These are phyloP conservation scores for Mycena venus DNA, from an alignment of 768 basidiomycete species.

Conservation along the genomic window DNA sequence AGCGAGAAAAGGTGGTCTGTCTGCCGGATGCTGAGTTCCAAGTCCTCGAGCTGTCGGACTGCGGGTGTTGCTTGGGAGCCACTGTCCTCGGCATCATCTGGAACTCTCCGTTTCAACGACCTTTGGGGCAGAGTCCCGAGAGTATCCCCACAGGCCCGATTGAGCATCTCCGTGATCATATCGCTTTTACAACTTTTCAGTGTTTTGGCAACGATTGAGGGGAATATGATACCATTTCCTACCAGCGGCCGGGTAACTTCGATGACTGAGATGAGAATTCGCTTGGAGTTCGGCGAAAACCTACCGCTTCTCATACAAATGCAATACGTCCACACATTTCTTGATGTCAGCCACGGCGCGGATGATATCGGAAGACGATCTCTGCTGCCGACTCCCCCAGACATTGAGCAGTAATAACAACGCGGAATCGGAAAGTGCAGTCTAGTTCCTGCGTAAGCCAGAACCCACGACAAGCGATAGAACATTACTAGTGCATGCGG, in stretches of 20 bases:
- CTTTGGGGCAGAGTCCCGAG: background rate
- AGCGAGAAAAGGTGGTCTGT: conserved; percentile 21
- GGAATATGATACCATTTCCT: conserved; percentile 9
- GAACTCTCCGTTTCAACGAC: conserved; percentile 3
- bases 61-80: background rate
- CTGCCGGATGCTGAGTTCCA: conserved; percentile 3
- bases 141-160: background rate
- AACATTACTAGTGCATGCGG: conserved; percentile 18
- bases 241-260: conserved; percentile 16
- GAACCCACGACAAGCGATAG: background rate
- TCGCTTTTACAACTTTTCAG: background rate
- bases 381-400: background rate
- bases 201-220: background rate
- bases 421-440: conserved; percentile 17
- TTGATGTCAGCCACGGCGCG: conserved; percentile 21
- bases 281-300: background rate
- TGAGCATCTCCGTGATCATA: conserved; percentile 22
- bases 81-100: background rate
- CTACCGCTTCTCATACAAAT: conserved; percentile 19
- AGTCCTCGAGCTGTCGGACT: background rate
- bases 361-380: background rate
- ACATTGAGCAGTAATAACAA: conserved; percentile 22
- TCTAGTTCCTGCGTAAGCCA: background rate
- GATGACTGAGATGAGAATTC: background rate
- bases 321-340: conserved; percentile 16